Conservation (phyloP, 306 rosid species). For the Quercus variabilis region DNA sequence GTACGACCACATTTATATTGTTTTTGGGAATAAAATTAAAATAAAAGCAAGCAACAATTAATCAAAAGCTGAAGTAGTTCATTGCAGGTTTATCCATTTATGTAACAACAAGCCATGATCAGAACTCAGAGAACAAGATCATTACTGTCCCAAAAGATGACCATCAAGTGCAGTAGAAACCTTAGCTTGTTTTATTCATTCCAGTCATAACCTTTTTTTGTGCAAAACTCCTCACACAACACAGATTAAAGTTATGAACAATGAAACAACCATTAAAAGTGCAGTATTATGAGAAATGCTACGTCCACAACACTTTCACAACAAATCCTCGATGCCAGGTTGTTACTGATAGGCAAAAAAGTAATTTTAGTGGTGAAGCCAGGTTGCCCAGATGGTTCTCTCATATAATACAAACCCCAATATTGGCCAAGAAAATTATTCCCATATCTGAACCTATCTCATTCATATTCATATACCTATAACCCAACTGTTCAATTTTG, state of each 20-base stretch:
- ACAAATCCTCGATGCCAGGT: no score
- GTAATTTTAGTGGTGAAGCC: no score
- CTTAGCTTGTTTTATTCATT: background rate
- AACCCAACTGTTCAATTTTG: no score
- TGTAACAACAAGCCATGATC: background rate
- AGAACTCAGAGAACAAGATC: background rate
- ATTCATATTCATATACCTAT: no score
- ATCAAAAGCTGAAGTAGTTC: background rate
- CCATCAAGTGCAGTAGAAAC: background rate
- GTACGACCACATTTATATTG: no score
- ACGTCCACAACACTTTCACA: no score
- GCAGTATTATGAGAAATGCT: no score
- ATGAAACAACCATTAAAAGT: background rate
- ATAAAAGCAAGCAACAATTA: background rate
- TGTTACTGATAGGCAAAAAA: no score
- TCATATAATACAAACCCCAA: no score
- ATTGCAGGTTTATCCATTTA: background rate
- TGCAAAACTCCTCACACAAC: background rate
- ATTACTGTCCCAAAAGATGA: background rate
- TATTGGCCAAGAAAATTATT: no score
- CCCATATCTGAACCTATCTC: no score
- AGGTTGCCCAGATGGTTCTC: no score
- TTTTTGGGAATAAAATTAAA: background rate
- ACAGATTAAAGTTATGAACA: background rate
- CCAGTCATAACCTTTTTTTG: background rate